Evolutionary conservation across 352 stramenopile genomes (phyloP).

Genomic region (Phytophthora pini): DNA sequence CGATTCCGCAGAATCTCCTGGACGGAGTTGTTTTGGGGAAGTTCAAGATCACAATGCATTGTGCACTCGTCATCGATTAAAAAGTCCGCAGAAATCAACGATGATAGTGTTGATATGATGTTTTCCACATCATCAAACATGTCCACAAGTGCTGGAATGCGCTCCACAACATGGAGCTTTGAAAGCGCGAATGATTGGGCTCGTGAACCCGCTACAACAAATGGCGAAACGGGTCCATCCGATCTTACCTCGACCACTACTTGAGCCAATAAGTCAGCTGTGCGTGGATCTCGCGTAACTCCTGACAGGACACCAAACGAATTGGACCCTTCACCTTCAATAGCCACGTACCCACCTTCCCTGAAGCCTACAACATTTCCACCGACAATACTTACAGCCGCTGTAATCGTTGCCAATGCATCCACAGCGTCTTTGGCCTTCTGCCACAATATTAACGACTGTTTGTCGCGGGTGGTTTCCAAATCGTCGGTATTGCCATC

Average conservation of each 20-base stretch:
- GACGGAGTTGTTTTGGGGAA: conserved; percentile 71
- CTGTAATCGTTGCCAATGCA: conserved; percentile 57
- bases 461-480: conserved; percentile 60
- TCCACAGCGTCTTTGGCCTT: conserved; percentile 81
- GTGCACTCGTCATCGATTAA: conserved; percentile 36
- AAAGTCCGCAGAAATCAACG: conserved; percentile 44
- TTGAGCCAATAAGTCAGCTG: conserved; percentile 48
- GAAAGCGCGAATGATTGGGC: conserved; percentile 50
- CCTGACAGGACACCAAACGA: conserved; percentile 38
- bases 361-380: conserved; percentile 75
- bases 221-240: conserved; percentile 11
- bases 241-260: conserved; percentile 26
- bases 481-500: conserved; percentile 28
- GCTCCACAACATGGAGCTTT: conserved; percentile 67
- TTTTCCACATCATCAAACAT: conserved; percentile 82
- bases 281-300: conserved; percentile 51
- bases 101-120: conserved; percentile 59
- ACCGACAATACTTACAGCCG: conserved; percentile 74
- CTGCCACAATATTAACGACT: conserved; percentile 72
- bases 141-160: conserved; percentile 71
- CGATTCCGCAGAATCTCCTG: conserved; percentile 62
- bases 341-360: conserved; percentile 65
- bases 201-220: conserved; percentile 23
- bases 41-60: conserved; percentile 52
- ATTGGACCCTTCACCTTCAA: conserved; percentile 56